Conservation (phyloP, 345 rosid species). For the Linum usitatissimum region DNA sequence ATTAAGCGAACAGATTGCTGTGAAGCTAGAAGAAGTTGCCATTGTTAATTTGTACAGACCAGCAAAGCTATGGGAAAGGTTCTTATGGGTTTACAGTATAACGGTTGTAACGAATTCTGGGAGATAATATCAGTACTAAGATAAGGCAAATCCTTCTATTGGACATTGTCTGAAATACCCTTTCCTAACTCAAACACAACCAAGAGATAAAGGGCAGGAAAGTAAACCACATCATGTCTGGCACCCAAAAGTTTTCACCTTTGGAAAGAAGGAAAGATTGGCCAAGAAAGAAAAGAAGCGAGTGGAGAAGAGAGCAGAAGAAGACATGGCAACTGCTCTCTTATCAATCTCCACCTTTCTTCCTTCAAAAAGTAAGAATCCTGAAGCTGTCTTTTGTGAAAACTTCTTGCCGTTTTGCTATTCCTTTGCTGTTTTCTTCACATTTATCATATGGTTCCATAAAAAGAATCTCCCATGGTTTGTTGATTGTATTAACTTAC, state of each 20-base stretch:
- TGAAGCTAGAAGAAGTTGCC: constrained; percentile 30
- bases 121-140: constrained; percentile 5
- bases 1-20: constrained; percentile 27
- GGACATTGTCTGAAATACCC: constrained; percentile 22
- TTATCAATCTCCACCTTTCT: constrained; percentile 24
- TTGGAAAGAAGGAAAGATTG: background rate
- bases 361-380: constrained; percentile 28
- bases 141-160: constrained; percentile 25
- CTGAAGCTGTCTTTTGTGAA: background rate
- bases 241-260: background rate
- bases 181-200: background rate
- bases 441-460: too few relatives aligned
- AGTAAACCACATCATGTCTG: background rate
- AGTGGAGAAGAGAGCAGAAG: constrained; percentile 11
- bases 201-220: background rate
- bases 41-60: constrained; percentile 12
- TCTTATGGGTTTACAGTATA: background rate
- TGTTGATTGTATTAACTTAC: background rate
- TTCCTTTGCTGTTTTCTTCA: background rate
- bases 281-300: too few relatives aligned
- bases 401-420: background rate
- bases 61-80: background rate
- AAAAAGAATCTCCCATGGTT: background rate
- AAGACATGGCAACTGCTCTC: constrained; percentile 35
- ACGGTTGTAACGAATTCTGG: constrained; percentile 12